Percentiles rank a stretch among this genome's conserved stretches.
Conservation (phyloP, 2,329 filamentous ascomycete species). For the Lizonia empirigonia region DNA sequence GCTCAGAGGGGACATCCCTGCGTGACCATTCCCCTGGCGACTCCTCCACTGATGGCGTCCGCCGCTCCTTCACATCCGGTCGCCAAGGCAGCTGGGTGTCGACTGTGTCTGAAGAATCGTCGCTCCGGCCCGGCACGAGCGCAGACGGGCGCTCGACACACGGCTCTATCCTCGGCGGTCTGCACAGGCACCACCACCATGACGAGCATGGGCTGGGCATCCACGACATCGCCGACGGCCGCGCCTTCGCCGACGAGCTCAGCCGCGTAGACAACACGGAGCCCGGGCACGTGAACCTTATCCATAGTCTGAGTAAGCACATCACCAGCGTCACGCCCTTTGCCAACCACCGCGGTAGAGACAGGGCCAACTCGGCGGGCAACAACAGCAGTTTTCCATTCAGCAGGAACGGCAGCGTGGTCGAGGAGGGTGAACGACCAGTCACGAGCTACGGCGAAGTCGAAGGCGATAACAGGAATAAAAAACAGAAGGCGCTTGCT, state of each 20-base stretch:
- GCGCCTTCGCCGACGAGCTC: conserved; percentile 46
- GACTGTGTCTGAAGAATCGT: conserved; percentile 39
- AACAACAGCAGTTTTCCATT: conserved; percentile 8
- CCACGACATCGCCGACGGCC: conserved; percentile 35
- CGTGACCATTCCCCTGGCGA: conserved; percentile 43
- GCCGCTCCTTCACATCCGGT: conserved; percentile 41
- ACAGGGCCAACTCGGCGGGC: conserved; percentile 18
- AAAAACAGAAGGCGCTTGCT: conserved; percentile 15
- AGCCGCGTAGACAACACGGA: conserved; percentile 45
- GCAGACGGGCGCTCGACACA: conserved; percentile 28
- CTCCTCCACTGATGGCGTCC: conserved; percentile 35
- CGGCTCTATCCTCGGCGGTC: conserved; percentile 33
- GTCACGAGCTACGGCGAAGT: conserved; percentile 4
- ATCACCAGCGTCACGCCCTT: conserved; percentile 42
- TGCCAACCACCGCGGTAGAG: conserved; percentile 24
- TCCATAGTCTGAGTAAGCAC: conserved; percentile 41
- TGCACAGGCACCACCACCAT: conserved; percentile 17
- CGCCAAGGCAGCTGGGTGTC: conserved; percentile 38
- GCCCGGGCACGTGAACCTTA: conserved; percentile 42
- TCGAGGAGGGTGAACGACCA: background rate
- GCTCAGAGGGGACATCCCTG: conserved; percentile 36
- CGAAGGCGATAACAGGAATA: conserved; percentile 2
- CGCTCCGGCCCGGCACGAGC: conserved; percentile 23
- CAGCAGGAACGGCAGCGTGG: conserved; percentile 4
- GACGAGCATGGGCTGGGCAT: conserved; percentile 22